These are phyloP conservation scores for Diaporthe amygdali DNA, from an alignment of 2,329 filamentous ascomycete species.

Conservation along the genomic window DNA sequence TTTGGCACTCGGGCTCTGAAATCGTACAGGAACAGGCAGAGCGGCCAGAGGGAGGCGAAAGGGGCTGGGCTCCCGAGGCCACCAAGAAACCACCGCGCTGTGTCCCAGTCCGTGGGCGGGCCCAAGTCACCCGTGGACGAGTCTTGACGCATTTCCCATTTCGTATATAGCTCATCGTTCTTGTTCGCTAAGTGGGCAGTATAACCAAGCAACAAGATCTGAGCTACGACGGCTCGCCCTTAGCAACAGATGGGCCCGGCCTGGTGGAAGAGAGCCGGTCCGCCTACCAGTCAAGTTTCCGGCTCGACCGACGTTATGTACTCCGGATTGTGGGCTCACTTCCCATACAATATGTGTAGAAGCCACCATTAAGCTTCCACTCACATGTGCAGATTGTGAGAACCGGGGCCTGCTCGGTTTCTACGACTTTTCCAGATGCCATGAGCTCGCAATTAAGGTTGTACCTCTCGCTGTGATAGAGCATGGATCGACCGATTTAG, in stretches of 20 bases:
- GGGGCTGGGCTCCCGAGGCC: neutral
- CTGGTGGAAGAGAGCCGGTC: neutral
- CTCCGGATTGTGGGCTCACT: neutral
- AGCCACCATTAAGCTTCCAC: neutral
- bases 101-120: neutral
- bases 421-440: neutral
- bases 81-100: neutral
- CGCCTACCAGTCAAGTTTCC: neutral
- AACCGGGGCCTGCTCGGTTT: no score
- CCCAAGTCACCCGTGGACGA: neutral
- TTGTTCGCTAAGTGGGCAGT: neutral
- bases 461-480: neutral
- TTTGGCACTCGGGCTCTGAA: neutral
- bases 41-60: neutral
- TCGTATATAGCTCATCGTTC: neutral
- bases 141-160: neutral
- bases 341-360: neutral
- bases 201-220: neutral
- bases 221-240: neutral
- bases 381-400: no score
- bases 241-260: neutral
- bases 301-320: neutral
- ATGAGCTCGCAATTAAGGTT: no score
- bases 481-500: no score
- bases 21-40: neutral